Evolutionary conservation across 306 rosid species (phyloP).

Genomic region (Sesbania bispinosa): DNA sequence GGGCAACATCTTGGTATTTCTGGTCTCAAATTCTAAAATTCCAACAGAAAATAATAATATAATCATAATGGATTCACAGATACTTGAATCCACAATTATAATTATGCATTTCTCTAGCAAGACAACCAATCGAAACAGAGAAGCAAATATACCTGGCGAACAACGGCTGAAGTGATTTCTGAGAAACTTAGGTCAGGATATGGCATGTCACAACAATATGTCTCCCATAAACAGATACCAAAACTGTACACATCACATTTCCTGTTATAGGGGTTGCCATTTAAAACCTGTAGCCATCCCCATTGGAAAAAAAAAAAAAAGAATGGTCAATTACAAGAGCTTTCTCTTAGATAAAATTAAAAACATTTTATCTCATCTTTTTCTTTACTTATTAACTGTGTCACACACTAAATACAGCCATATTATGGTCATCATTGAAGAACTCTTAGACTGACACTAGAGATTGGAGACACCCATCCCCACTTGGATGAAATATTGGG

Average conservation of each 20-base stretch:
- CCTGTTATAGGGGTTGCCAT: conserved; percentile 96
- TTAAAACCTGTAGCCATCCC: conserved; percentile 70
- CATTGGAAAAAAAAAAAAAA: conserved; percentile 22
- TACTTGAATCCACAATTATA: not conserved
- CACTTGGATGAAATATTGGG: not conserved
- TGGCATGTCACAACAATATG: conserved; percentile 99
- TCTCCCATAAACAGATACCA: conserved; percentile 96
- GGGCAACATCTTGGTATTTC: conserved; percentile 99
- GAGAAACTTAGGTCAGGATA: conserved; percentile 97
- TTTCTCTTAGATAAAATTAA: conserved; percentile 4
- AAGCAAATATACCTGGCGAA: conserved; percentile 70
- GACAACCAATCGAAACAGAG: not conserved
- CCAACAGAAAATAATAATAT: conserved; percentile 18
- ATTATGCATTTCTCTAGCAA: not conserved
- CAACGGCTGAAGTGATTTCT: conserved; percentile 94
- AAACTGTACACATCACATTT: conserved; percentile 97
- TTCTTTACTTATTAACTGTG: not conserved
- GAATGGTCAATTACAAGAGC: conserved; percentile 15
- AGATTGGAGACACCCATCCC: not conserved
- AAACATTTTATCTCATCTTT: not conserved
- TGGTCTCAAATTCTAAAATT: conserved; percentile 82
- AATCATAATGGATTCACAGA: not conserved
- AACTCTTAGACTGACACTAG: not conserved
- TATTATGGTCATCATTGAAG: not conserved
- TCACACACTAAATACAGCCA: not conserved